Conservation (phyloP, 306 rosid species). For the Cucumis sativus region DNA sequence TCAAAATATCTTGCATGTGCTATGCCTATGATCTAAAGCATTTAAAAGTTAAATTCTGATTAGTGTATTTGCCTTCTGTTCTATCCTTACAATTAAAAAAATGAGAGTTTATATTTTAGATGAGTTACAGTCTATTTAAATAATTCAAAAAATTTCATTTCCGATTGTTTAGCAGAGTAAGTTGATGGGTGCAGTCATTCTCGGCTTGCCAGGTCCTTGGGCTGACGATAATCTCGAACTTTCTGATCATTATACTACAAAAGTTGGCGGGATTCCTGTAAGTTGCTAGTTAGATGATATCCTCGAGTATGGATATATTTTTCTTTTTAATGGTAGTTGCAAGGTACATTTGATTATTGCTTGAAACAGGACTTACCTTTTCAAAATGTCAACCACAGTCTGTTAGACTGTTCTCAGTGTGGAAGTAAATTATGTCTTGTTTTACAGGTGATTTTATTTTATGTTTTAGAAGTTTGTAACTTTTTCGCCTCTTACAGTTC, state of each 20-base stretch:
- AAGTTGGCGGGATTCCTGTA: conserved; percentile 88
- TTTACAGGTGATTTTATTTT: conserved; percentile 36
- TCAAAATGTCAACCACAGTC: conserved; percentile 20
- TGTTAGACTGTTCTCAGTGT: conserved; percentile 47
- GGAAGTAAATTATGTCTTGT: conserved; percentile 39
- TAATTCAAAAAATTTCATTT: neutral
- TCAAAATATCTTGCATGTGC: neutral
- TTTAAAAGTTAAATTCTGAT: neutral
- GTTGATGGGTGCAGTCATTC: conserved; percentile 29
- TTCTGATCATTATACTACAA: conserved; percentile 58
- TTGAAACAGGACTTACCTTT: conserved; percentile 58
- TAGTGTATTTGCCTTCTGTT: neutral
- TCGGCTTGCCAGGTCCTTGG: conserved; percentile 88
- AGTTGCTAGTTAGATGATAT: conserved; percentile 7
- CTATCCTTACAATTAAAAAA: neutral
- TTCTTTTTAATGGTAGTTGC: neutral
- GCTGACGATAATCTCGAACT: conserved; percentile 40
- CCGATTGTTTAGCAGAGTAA: neutral
- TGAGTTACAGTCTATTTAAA: neutral
- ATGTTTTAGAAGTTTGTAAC: neutral
- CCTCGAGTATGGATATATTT: neutral
- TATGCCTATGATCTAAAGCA: neutral
- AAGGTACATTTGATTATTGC: neutral
- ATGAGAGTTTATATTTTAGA: neutral
- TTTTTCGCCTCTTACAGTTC: neutral